These are phyloP conservation scores for Cryptosporidium felis DNA, from an alignment of 169 alveolate species.

Conservation along the genomic window DNA sequence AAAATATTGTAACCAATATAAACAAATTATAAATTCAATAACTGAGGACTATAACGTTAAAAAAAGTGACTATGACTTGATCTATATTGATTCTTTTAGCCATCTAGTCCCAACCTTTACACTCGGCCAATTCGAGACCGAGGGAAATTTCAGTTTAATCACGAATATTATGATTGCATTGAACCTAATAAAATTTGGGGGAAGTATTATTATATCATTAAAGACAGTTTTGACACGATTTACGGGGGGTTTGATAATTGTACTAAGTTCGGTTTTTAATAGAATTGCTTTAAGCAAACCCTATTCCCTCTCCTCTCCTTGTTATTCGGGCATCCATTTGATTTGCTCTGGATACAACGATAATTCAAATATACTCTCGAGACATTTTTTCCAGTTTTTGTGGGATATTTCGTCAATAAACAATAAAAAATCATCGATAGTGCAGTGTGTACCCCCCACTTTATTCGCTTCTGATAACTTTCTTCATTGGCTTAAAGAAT, in stretches of 20 bases:
- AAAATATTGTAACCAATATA: slow-evolving; percentile 36
- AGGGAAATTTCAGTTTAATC: not conserved
- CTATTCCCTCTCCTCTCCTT: slow-evolving; percentile 73
- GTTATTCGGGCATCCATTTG: slow-evolving; percentile 74
- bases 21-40: slow-evolving; percentile 48
- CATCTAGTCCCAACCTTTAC: slow-evolving; percentile 58
- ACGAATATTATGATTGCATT: slow-evolving; percentile 73
- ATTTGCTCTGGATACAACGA: slow-evolving; percentile 77
- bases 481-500: slow-evolving; percentile 57
- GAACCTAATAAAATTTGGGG: slow-evolving; percentile 73
- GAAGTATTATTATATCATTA: slow-evolving; percentile 74
- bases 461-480: slow-evolving; percentile 62
- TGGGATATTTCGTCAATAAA: slow-evolving; percentile 80
- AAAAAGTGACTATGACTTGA: slow-evolving; percentile 39
- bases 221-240: slow-evolving; percentile 76
- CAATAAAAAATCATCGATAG: slow-evolving; percentile 71
- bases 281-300: slow-evolving; percentile 76
- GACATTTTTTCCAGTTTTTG: slow-evolving; percentile 79
- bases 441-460: slow-evolving; percentile 73
- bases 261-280: slow-evolving; percentile 75
- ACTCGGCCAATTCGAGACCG: slow-evolving; percentile 61
- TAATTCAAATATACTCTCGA: slow-evolving; percentile 72
- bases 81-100: slow-evolving; percentile 42
- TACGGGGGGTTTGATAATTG: slow-evolving; percentile 75
- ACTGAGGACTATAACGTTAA: slow-evolving; percentile 33